Base-by-base conservation (phyloP, 768 basidiomycete genomes). In the Suillus lakei region DNA sequence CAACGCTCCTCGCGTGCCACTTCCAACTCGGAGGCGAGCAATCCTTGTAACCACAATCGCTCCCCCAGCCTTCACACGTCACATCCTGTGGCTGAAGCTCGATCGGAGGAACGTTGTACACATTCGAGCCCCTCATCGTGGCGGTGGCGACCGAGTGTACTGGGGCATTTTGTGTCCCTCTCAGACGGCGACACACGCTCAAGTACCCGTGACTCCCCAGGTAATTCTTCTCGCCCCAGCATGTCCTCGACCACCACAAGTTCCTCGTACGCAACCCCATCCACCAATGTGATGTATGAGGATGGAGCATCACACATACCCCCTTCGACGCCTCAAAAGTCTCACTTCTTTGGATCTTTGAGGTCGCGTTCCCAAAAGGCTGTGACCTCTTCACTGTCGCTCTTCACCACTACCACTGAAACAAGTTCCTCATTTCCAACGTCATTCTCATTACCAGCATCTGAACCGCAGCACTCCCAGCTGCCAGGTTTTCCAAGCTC, bases 141-240 rank as follows among this genome's bases (percentile, higher is more conserved):
- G 59, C 84, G 78, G 75, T 88, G 86, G 85, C 82, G 88, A n/a
- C 88, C 90, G 13, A 87, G 83, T 67, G 84, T 91, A 28, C 75
- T 90, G 28, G 87, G 86, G 7, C 86, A 91, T 68, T 91, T 91
- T 71, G 78, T 84, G 34, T 82, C 85, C 62, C 70, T 82, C 61
- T 82, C 86, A 60, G 72, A 78, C 36, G 78, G 84, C 50, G 84
- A 82, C 71, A 67, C 78, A 58, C 84, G 76, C 60, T 71, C 81
- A 58, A 74, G 78, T 51, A 79, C 82, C 36, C 81, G 83, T 21
- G 85, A 82, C 54, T 75, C 77, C 18, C 66, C 69, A 10, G 78
- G 75, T 58, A 78, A 83, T 43, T 81, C 77, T 43, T 83, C 87
- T 21, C 83, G 87, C 38, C 87, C 84, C 21, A 89, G 87, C 69